phyloP scores from a whole-genome alignment of 2,329 filamentous ascomycete genomes.

The Nigrospora osmanthi region DNA sequence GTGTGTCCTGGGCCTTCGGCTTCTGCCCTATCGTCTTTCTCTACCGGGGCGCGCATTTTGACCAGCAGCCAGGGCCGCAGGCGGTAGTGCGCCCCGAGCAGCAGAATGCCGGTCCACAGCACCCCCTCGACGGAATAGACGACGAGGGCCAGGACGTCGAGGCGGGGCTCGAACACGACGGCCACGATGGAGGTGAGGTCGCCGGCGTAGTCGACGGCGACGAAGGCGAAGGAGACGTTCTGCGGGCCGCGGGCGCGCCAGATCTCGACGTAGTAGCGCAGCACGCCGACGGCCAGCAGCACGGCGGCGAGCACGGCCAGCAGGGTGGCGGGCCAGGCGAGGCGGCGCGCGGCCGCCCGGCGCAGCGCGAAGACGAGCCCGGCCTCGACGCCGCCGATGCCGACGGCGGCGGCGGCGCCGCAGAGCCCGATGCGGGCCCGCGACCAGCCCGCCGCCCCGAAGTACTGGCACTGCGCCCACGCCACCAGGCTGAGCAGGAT shows the following conservation, averaged over 20 bases:
- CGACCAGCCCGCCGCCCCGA: conserved; percentile 9
- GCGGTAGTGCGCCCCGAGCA: conserved; percentile 34
- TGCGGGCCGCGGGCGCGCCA: conserved; percentile 57
- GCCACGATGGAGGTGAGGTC: conserved; percentile 61
- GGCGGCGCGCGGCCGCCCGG: conserved; percentile 29
- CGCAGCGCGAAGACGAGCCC: conserved; percentile 51
- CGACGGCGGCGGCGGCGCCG: conserved; percentile 31
- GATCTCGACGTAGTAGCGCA: conserved; percentile 64
- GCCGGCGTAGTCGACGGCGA: conserved; percentile 60
- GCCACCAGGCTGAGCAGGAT: conserved; percentile 32
- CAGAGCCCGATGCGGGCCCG: not conserved
- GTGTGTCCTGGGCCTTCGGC: too few species aligned
- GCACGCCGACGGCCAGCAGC: conserved; percentile 57
- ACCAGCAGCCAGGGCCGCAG: not conserved
- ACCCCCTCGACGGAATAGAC: conserved; percentile 60
- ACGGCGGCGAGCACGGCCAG: conserved; percentile 60
- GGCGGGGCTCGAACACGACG: conserved; percentile 49
- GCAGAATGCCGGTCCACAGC: conserved; percentile 61
- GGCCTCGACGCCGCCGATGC: conserved; percentile 53
- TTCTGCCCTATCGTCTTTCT: too few species aligned
- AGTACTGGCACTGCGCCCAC: conserved; percentile 36
- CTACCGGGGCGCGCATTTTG: not conserved
- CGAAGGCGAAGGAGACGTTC: conserved; percentile 66
- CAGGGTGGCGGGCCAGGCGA: conserved; percentile 54
- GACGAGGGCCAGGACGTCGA: conserved; percentile 55